Evolutionary conservation across 129 eudicot species (phyloP).

Genomic region (Deinandra increscens): DNA sequence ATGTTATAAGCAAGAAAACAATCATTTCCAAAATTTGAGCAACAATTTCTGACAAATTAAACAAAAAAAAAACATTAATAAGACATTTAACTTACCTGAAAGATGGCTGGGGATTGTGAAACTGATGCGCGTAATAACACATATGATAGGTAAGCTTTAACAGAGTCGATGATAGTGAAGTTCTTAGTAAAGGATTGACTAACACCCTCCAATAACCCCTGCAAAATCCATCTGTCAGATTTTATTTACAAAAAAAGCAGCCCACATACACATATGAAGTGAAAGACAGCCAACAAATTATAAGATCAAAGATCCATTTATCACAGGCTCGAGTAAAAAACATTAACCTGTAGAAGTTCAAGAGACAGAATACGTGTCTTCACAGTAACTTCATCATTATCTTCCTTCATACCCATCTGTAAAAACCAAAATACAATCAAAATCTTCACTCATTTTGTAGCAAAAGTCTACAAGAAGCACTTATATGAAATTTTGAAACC

Average conservation of each 20-base stretch:
- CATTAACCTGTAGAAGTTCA: slow-evolving; percentile 89
- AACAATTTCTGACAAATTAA: neutral
- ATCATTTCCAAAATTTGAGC: slow-evolving; percentile 1
- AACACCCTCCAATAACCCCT: slow-evolving; percentile 93
- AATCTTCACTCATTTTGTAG: slow-evolving; percentile 6
- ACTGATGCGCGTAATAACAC: slow-evolving; percentile 82
- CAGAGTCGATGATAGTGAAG: slow-evolving; percentile 83
- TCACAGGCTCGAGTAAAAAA: slow-evolving; percentile 8
- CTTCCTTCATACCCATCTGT: slow-evolving; percentile 99
- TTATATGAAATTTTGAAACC: slow-evolving; percentile 40
- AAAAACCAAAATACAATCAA: slow-evolving; percentile 29
- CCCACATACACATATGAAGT: slow-evolving; percentile 8
- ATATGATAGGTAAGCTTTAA: slow-evolving; percentile 91
- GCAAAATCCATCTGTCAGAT: slow-evolving; percentile 30
- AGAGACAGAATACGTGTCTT: slow-evolving; percentile 91
- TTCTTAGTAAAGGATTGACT: slow-evolving; percentile 79
- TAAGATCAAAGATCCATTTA: neutral
- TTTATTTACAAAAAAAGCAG: slow-evolving; percentile 7
- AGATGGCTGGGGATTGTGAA: slow-evolving; percentile 69
- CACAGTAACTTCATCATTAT: slow-evolving; percentile 79
- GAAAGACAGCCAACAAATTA: slow-evolving; percentile 3
- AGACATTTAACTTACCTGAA: slow-evolving; percentile 61
- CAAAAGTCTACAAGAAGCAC: slow-evolving; percentile 23
- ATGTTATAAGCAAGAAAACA: slow-evolving; percentile 21
- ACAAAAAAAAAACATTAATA: slow-evolving; percentile 9